Evolutionary conservation across 805 yeast genomes (phyloP), one percentile per base, ranked within the genome.

Genomic region (Hanseniaspora hatyaiensis): DNA sequence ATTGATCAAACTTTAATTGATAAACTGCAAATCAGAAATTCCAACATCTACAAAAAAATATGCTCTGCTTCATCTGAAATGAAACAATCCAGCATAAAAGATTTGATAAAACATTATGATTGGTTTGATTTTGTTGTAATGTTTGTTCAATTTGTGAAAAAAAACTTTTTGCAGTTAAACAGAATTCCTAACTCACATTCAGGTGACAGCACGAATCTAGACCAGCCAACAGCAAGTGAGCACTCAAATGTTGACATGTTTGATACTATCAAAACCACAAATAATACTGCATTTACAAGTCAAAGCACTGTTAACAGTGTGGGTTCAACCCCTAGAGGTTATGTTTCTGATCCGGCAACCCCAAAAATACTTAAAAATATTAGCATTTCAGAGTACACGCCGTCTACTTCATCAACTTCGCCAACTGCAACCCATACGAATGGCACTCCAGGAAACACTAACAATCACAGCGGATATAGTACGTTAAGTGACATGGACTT

Each of bases 101-200:
- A 69, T 18, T 67, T 89, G 39, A 68, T 78, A 54, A 80, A 77
- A 53, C 80, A 76, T 52, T 89, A 86, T 62, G 88, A 80, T 54
- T 89, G 96, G 96, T 72, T 82, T 52, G 74, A 77, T 50, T 89
- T 88, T 59, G 69, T 89, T 53, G 80, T 78, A 55, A 92, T 83
- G 52, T 60, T 92, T 41, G 72, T 82, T 50, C 92, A 82, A 37
- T 88, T 83, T 57, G 18, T 41, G 15, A 39, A 48, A 26, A 48
- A 48, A 22, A 41, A 38, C 9, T 40, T 47, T 20, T 31, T 45
- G 6, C 49, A 45, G 12, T 22, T 45, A 16, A 45, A 37, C 15
- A 24, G 19, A 24, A 29, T 26, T 20, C n/a, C 18, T 12, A 40
- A 40, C 15, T 20, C 31, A 22, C 26, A 31, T 24, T 6, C n/a